phyloP scores from a whole-genome alignment of 768 basidiomycete genomes.

The Leccinum aurantiacum region DNA sequence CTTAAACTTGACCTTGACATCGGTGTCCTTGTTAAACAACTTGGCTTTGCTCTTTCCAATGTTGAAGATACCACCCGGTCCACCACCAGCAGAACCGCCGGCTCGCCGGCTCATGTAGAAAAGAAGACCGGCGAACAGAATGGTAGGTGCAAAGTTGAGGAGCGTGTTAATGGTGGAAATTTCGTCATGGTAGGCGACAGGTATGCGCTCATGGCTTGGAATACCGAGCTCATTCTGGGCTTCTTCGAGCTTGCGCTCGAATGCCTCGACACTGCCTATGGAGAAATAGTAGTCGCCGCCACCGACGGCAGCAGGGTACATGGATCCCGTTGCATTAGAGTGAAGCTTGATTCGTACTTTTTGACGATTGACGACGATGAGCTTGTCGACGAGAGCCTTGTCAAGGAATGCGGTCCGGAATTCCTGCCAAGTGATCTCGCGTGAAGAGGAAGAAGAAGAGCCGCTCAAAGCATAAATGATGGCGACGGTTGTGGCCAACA shows the following conservation, averaged over 20 bases:
- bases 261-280: constrained; percentile 95
- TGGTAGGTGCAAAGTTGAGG: constrained; percentile 92
- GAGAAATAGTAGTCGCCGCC: constrained; percentile 87
- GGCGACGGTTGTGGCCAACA: constrained; percentile 59
- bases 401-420: constrained; percentile 97
- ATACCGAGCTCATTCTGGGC: constrained; percentile 92
- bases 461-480: constrained; percentile 62
- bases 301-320: constrained; percentile 61
- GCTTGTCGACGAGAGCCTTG: constrained; percentile 92
- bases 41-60: constrained; percentile 95
- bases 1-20: constrained; percentile 89
- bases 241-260: constrained; percentile 93
- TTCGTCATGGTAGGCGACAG: constrained; percentile 96
- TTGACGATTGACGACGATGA: constrained; percentile 87
- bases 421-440: constrained; percentile 99
- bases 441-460: constrained; percentile 49
- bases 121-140: constrained; percentile 87
- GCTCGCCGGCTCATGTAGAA: constrained; percentile 84
- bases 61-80: constrained; percentile 90
- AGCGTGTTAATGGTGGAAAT: constrained; percentile 79
- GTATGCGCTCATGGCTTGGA: constrained; percentile 89
- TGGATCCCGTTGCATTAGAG: constrained; percentile 78
- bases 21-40: constrained; percentile 96
- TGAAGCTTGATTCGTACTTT: constrained; percentile 92
- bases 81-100: constrained; percentile 54